Conservation (phyloP, 148 eudicot species). For the Amaranthus palmeri region DNA sequence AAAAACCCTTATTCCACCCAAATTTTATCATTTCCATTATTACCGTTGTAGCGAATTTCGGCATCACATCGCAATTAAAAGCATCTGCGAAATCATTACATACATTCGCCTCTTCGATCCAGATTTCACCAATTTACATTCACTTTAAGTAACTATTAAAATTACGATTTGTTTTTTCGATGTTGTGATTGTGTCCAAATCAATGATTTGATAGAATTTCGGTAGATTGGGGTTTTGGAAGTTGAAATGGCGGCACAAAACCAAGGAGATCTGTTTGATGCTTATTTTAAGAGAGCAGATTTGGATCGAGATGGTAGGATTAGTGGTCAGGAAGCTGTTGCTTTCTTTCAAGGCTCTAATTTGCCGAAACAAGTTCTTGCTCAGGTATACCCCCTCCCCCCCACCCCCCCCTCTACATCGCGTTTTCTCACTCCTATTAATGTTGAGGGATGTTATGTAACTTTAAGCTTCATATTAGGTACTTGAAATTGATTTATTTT, state of each 20-base stretch:
- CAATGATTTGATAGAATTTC: conserved; percentile 26
- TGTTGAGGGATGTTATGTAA: neutral
- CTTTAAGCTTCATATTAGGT: conserved; percentile 1
- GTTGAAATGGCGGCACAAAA: conserved; percentile 62
- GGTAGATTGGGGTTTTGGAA: conserved; percentile 8
- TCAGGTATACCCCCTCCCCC: conserved; percentile 66
- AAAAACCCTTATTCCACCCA: conserved; percentile 16
- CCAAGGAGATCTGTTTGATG: conserved; percentile 69
- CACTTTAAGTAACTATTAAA: neutral
- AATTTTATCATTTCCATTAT: neutral
- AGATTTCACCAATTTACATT: neutral
- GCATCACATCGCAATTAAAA: conserved; percentile 4
- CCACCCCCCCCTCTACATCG: neutral
- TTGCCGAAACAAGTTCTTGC: conserved; percentile 78
- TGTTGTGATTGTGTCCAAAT: neutral
- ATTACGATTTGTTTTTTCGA: neutral
- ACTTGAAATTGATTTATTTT: neutral
- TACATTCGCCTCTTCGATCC: neutral
- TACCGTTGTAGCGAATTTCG: neutral
- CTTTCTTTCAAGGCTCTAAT: conserved; percentile 76
- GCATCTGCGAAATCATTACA: neutral
- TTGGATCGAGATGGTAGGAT: conserved; percentile 89
- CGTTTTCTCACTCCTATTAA: neutral
- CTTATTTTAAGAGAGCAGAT: conserved; percentile 83
- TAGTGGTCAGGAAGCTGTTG: conserved; percentile 80